Base-by-base conservation (phyloP, 2,329 filamentous ascomycete genomes). In the Xylariaceae sp. region DNA sequence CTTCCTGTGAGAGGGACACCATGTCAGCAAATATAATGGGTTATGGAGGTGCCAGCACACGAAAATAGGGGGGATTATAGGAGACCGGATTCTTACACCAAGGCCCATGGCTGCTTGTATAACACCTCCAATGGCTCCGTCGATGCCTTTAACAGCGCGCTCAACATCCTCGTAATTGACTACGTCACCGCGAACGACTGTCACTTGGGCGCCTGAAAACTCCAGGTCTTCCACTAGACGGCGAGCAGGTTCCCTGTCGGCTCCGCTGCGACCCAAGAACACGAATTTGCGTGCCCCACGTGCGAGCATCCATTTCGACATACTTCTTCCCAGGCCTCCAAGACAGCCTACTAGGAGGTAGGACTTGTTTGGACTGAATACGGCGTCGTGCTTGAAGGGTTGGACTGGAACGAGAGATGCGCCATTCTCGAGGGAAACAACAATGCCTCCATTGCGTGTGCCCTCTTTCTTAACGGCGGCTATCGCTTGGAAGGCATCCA, bases 101-200 rank as follows among this genome's bases (percentile, higher is more conserved):
- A 69, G 51, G 4, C 60, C 67, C 68, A 71, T 71, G 7, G 69
- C 67, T 7, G 66, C 67, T 29, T 72, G 68, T 6, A 71, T 54
- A 3, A 71, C 64, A 37, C 70, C 69, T 11, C 64, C 61, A 8
- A 71, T 52, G 5, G 32, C 5, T 4, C 54, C 54, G 8, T 41
- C 30, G 1, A 72, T 53, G 3, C 12, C n/a, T 7, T 60, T 47
- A 6, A 47, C 39, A 3, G 27, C 46, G 19, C 19, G 19, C 26
- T 53, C 39, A 1, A 60, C 57, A 47, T 59, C 57, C 1, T 32
- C 46, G 2, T 31, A 19, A 3, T 37, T 54, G 27, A 34, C 53
- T 2, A 62, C 55, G 30, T 61, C 55, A 1, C 61, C 60, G 2
- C 27, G 35, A 31, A 62, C 51, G 2, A 62, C 57, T n/a, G 8